Evolutionary conservation across 106 monocot species (phyloP).

Genomic region (Dendrobium nobile): DNA sequence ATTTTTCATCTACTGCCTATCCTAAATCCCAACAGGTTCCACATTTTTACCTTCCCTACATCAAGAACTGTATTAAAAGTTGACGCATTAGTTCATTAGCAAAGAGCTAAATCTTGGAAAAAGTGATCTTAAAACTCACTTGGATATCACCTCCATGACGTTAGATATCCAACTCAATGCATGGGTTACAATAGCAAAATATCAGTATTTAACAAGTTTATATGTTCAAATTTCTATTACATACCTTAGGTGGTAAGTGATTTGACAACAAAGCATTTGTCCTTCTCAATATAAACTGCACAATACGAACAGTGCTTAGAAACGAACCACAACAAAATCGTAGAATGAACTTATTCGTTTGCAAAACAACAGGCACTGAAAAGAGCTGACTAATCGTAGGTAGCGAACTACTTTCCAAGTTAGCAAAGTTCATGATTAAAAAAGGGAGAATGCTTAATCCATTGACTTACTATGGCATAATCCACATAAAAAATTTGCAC

Average conservation of each 20-base stretch:
- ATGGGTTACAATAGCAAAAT: background rate
- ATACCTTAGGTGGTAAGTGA: constrained; percentile 98
- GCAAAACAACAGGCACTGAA: background rate
- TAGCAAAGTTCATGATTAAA: background rate
- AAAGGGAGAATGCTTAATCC: background rate
- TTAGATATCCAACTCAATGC: background rate
- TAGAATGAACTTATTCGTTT: background rate
- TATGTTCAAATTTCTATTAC: background rate
- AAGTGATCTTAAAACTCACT: background rate
- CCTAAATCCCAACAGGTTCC: background rate
- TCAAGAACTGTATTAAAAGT: background rate
- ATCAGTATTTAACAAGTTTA: background rate
- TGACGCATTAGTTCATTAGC: background rate
- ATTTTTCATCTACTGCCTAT: background rate
- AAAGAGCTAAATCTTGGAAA: background rate
- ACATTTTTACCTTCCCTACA: background rate
- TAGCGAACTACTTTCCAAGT: background rate
- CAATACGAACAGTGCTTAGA: background rate
- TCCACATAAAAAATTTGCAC: background rate
- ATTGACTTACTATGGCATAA: background rate
- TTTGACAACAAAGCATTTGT: constrained; percentile 97
- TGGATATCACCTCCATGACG: background rate
- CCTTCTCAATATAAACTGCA: constrained; percentile 97
- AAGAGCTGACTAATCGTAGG: background rate
- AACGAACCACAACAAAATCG: background rate